Evolutionary conservation across 495 filamentous ascomycete species (phyloP).

Genomic region (Aspergillus mulundensis): DNA sequence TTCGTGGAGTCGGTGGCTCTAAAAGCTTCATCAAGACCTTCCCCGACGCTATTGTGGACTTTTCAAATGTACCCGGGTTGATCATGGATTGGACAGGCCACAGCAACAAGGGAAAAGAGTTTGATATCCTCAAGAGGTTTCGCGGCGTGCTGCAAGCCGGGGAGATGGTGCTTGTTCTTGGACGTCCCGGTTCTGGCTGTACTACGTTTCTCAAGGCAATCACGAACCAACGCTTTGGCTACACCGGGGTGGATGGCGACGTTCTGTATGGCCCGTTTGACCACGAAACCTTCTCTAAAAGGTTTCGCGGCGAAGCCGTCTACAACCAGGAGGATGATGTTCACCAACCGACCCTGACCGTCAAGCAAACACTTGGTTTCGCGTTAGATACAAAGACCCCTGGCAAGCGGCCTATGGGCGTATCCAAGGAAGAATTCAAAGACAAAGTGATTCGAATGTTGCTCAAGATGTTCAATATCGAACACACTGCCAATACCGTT

Average conservation of each 20-base stretch:
- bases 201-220: constrained; percentile 86
- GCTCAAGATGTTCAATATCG: constrained; percentile 85
- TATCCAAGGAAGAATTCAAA: constrained; percentile 66
- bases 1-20: constrained; percentile 70
- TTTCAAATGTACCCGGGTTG: constrained; percentile 66
- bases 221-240: constrained; percentile 75
- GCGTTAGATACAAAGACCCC: constrained; percentile 79
- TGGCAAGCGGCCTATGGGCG: constrained; percentile 62
- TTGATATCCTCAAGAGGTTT: constrained; percentile 55
- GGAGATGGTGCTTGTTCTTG: constrained; percentile 88
- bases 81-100: constrained; percentile 53
- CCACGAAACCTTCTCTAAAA: constrained; percentile 52
- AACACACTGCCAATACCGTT: constrained; percentile 75
- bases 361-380: constrained; percentile 79
- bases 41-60: constrained; percentile 72
- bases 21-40: constrained; percentile 80
- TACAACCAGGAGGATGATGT: constrained; percentile 84
- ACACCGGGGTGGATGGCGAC: constrained; percentile 70
- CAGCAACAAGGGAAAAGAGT: constrained; percentile 59
- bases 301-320: constrained; percentile 77
- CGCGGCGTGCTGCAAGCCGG: constrained; percentile 64
- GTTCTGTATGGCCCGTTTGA: constrained; percentile 76
- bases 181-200: constrained; percentile 81
- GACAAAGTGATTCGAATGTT: constrained; percentile 64
- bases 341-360: constrained; percentile 76